Evolutionary conservation across 139 green algal genomes (phyloP).

Genomic region (Picochlorum sp.): DNA sequence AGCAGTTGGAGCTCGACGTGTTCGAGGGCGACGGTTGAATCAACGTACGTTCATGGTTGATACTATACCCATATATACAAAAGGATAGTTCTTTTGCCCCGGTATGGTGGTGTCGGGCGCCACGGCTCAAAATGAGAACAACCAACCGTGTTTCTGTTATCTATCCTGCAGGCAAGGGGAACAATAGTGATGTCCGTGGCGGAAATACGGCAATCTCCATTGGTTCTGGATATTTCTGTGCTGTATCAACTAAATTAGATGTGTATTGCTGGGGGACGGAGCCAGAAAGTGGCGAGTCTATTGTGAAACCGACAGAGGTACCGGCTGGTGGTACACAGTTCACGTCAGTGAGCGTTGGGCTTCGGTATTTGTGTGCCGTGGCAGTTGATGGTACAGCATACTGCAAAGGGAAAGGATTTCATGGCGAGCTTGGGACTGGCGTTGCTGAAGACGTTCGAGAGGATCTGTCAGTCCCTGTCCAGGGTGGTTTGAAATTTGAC

Average conservation of each 20-base stretch:
- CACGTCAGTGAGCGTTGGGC: not conserved
- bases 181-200: no score
- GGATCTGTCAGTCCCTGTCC: not conserved
- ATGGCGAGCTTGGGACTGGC: not conserved
- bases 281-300: not conserved
- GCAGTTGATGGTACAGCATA: not conserved
- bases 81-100: no score
- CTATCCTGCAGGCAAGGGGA: no score
- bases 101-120: no score
- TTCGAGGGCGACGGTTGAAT: no score
- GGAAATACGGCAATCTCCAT: not conserved
- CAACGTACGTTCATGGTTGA: no score
- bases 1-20: no score
- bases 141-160: no score
- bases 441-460: not conserved
- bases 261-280: not conserved
- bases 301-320: not conserved
- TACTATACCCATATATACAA: no score
- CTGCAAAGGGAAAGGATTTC: not conserved
- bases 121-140: no score
- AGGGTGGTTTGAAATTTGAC: not conserved
- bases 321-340: not conserved
- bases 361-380: not conserved
- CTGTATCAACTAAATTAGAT: not conserved
- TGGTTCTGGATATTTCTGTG: not conserved